phyloP scores from a whole-genome alignment of 164 flowering plant species.

The Dillenia suffruticosa region DNA sequence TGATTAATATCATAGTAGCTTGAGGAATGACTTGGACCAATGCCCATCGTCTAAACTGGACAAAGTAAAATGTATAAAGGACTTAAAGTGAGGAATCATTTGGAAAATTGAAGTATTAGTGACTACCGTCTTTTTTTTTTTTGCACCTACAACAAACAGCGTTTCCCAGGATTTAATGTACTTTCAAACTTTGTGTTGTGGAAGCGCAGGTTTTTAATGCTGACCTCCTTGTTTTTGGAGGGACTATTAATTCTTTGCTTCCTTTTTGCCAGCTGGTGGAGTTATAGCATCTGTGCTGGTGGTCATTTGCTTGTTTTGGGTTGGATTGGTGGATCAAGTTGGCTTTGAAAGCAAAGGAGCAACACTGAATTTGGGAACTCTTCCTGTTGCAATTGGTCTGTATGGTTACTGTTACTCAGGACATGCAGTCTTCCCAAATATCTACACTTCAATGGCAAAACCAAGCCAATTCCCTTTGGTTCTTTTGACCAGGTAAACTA shows the following conservation, averaged over 20 bases:
- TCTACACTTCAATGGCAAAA: constrained; percentile 86
- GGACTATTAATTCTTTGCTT: background rate
- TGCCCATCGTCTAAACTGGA: too few species aligned
- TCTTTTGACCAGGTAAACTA: constrained; percentile 58
- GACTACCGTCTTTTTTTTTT: too few species aligned
- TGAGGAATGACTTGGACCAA: too few species aligned
- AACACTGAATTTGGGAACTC: constrained; percentile 53
- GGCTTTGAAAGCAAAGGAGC: constrained; percentile 54
- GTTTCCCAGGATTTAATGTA: background rate
- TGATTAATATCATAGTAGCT: too few species aligned
- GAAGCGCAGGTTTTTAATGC: background rate
- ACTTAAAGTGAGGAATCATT: too few species aligned
- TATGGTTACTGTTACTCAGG: constrained; percentile 96
- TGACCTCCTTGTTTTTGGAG: background rate
- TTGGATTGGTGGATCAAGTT: constrained; percentile 75
- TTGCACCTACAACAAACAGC: too few species aligned
- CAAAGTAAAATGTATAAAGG: too few species aligned
- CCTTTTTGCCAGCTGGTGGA: constrained; percentile 74
- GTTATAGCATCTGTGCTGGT: constrained; percentile 81
- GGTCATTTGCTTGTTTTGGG: constrained; percentile 83
- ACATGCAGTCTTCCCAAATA: constrained; percentile 98
- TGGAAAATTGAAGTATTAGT: too few species aligned
- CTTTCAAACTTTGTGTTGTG: background rate
- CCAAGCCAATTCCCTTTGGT: constrained; percentile 69
- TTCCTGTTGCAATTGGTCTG: constrained; percentile 95